Evolutionary conservation across 305 asterid genomes (phyloP).

Genomic region (Vinca major): DNA sequence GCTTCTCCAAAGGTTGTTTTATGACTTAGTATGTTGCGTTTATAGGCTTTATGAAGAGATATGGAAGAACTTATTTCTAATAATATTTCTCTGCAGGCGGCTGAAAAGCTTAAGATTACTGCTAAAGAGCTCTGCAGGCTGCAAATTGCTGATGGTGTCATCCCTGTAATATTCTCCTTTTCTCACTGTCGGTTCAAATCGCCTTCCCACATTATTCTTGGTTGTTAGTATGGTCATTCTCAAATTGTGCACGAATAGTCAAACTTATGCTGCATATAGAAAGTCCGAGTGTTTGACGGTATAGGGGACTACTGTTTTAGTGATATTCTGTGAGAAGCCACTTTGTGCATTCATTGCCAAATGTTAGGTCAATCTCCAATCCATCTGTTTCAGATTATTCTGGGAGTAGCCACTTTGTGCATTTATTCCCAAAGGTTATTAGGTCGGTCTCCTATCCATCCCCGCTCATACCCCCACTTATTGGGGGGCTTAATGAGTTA

Average conservation of each 20-base stretch:
- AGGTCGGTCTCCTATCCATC: too few relatives aligned
- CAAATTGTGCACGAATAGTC: neutral
- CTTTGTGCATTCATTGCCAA: too few relatives aligned
- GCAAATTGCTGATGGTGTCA: constrained; percentile 35
- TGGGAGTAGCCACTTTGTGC: too few relatives aligned
- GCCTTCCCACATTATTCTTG: neutral
- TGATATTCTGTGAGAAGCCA: too few relatives aligned
- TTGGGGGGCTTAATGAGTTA: too few relatives aligned
- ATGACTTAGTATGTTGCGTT: neutral
- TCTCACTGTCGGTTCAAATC: neutral
- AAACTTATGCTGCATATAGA: neutral
- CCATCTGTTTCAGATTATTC: too few relatives aligned
- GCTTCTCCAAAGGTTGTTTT: constrained; percentile 40
- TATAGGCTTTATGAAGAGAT: constrained; percentile 7
- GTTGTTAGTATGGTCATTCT: neutral
- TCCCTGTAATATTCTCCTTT: constrained; percentile 28
- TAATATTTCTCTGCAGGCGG: constrained; percentile 27
- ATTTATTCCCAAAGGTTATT: too few relatives aligned
- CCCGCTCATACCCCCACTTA: too few relatives aligned
- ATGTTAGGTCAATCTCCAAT: too few relatives aligned
- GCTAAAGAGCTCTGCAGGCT: constrained; percentile 42
- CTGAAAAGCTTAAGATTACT: constrained; percentile 42
- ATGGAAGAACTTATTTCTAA: constrained; percentile 2
- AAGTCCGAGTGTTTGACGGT: neutral
- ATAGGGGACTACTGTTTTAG: too few relatives aligned